A percentile compares a stretch with the other conserved stretches of the same genome.
Conservation (phyloP, 176 grass and related monocot species). For the barley (Hordeum vulgare) region MorexV3_pseudomolecules_assembly NC_058523.1:554103911-554104410, state of each 20-base stretch:
- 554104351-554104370: not conserved
- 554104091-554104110: not conserved
- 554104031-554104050: not conserved
- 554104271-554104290: not conserved
- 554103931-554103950: not conserved
- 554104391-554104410: not conserved
- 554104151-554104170: not conserved
- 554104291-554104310: not conserved
- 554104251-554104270: not conserved
- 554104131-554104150: not conserved
- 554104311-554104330: constrained; percentile 1
- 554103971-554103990: not conserved
- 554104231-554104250: not conserved
- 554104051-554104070: constrained; percentile 4
- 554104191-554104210: not conserved
- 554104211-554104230: not conserved
- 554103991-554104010: not conserved
- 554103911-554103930: not conserved
- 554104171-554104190: not conserved
- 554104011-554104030: not conserved
- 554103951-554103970: not conserved
- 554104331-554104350: not conserved
- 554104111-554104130: not conserved
- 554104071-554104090: not conserved
- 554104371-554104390: not conserved